phyloP scores from a whole-genome alignment of 2,329 filamentous ascomycete species.

The Aspergillus sp. region DNA sequence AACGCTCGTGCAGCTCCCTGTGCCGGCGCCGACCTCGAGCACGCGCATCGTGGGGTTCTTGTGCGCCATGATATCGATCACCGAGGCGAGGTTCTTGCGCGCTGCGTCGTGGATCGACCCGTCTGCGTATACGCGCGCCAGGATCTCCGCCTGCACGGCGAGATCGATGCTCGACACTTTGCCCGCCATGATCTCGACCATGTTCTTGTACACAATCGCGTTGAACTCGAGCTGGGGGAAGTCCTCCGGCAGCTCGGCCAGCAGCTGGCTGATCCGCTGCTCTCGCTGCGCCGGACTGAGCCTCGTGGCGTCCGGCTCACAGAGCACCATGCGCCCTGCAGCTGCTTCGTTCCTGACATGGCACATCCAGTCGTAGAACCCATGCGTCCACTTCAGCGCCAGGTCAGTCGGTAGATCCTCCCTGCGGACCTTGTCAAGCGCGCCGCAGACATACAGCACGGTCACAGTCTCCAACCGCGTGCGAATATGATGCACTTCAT shows the following conservation, averaged over 20 bases:
- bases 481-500: not conserved
- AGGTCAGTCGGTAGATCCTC: not conserved
- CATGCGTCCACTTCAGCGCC: not conserved
- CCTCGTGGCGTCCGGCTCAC: not conserved
- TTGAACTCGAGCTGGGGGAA: conserved; percentile 1
- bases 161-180: not conserved
- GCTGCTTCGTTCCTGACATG: not conserved
- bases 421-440: not conserved
- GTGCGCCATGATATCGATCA: conserved; percentile 2
- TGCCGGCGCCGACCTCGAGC: conserved; percentile 7
- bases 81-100: conserved; percentile 2
- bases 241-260: not conserved
- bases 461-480: not conserved
- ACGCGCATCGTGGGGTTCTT: conserved; percentile 8
- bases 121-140: not conserved
- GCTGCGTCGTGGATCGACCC: not conserved
- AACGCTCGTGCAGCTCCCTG: not conserved
- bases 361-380: not conserved
- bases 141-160: not conserved
- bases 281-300: not conserved
- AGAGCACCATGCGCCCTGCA: not conserved
- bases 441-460: not conserved
- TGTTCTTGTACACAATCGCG: not conserved
- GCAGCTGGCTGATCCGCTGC: not conserved
- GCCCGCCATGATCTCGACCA: not conserved